Evolutionary conservation across 176 grass and related monocot genomes (phyloP), one percentile per base, ranked within the genome.

Genomic region (Rhipidocladum racemiflorum): DNA sequence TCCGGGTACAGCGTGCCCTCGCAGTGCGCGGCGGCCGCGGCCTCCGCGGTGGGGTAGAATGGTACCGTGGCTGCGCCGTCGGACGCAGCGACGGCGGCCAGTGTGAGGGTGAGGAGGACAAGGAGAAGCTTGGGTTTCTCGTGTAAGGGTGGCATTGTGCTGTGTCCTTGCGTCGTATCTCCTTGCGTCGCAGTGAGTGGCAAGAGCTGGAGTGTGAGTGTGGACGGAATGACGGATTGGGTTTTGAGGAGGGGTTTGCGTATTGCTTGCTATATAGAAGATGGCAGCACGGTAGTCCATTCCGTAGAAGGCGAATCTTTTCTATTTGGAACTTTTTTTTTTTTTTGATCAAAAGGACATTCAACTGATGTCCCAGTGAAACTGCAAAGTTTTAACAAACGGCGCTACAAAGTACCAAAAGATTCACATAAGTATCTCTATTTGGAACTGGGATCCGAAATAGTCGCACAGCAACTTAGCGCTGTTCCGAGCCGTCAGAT

Each of bases 1-100:
- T 92, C 89, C 1, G 83, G 76, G 76, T 97, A 94, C 7, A 97
- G 87, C 57, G 94, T 92, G 39, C 91, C 94, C 10, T 87, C 85
- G 70, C 94, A 97, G 70, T 97, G 87, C 65, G 77, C 59, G 7
- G 82, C 77, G 0, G 88, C 88, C 15, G 81, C 85, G 13, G 77
- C 64, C 80, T 62, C 89, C 46, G 76, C 81, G 0, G 85, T 55
- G 1, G 85, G 68, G 59, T 89, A 82, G 78, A 89, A 81, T 12
- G 72, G 73, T 62, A 60, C 85, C 0, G 76, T 73, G 40, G 3
- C 76, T 1, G 1, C 69, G 7, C 1, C 24, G 6, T 43, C 61
- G 43, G 64, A 49, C 3, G 35, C 20, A 11, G 39, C 20, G 74
- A 72, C 77, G 1, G 28, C 46, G 40, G 72, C 21, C 36, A 71